Evolutionary conservation across 2,329 filamentous ascomycete genomes (phyloP), one percentile per base, ranked within the genome.

Genomic region (Ascochyta lentis): DNA sequence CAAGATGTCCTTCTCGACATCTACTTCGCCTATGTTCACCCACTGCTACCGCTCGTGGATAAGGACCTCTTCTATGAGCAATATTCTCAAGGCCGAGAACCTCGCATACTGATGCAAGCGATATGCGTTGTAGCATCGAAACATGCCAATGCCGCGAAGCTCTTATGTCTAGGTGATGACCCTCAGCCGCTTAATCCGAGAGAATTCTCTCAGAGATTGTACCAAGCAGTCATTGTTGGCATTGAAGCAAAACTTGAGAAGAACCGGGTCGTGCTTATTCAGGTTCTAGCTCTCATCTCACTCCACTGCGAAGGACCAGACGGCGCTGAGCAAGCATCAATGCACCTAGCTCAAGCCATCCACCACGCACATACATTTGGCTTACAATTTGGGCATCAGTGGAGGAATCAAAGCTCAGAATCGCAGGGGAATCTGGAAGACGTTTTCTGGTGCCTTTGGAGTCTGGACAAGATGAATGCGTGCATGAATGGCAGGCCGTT

Each of bases 361-460:
- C 80, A 82, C 42, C 78, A 81, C 57, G 78, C 77, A 4, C 79
- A 81, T 54, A 81, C 79, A 1, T 75, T 81, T 24, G 80, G 79
- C 7, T 71, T 81, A 16, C 79, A 81, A 41, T 77, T 81, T 22
- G 69, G 70, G 6, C 71, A 76, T 26, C 72, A 74, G 41, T 75
- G 73, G 72, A 74, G 74, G 48, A 72, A 73, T 22, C 71, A 74
- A 48, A 74, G 70, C 54, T 74, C 72, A 15, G 72, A 75, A 27
- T 72, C 69, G 2, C 69, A 73, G 43, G 74, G 75, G 12, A 72
- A 77, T 27, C 65, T 78, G 29, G 78, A 81, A 56, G 72, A 78
- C 34, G 64, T 82, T 0, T 82, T 81, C 57, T 82, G 80, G 79
- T 79, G 77, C 60, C 66, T 82, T 1, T 82, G 79, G 79, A 77